Evolutionary conservation across 352 stramenopile genomes (phyloP), one percentile per base, ranked within the genome.

Genomic region (Saprolegnia parasitica): DNA sequence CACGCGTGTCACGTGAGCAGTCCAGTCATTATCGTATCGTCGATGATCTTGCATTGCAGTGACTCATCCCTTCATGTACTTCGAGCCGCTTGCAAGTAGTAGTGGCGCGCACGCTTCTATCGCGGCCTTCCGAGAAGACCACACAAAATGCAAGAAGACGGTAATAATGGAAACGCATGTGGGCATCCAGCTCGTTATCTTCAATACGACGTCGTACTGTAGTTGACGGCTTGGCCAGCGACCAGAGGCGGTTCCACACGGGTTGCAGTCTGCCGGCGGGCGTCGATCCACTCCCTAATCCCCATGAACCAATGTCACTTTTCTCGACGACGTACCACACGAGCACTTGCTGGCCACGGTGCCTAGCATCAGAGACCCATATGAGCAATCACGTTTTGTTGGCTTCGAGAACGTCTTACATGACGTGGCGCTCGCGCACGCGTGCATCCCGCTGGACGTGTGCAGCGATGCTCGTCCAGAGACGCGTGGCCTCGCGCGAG

Each of bases 261-360:
- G 1, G 52, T 35, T 21, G 52, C 35, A 13, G 11, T 60, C 9
- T 60, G 52, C 35, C 52, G 52, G 24, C 52, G 52, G 20, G 11
- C 11, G 20, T 60, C 63, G 39, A 70, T 35, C 63, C 63, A 70
- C 39, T 70, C 63, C 63, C 63, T 70, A 67, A 8, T 39, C 32
- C 26, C 18, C n/a, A 55, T 9, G n/a, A 56, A 15, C 16, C 29
- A 66, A 54, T 66, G 23, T 20, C 26, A 18, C 5, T 6, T 23
- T n/a, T 16, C 29, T 11, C 35, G 6, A 18, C 26, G 46, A 15
- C 26, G 54, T 62, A 70, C 63, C 63, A 70, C 18, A 70, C 39
- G 21, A 70, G 54, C 23, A 70, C 63, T 70, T 70, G 63, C 18
- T 70, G 63, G 37, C 63, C 63, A 4, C 63, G 63, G 29, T 70